Evolutionary conservation across 2,329 filamentous ascomycete genomes (phyloP), one percentile per base, ranked within the genome.

Genomic region (Xylariaceae sp.): DNA sequence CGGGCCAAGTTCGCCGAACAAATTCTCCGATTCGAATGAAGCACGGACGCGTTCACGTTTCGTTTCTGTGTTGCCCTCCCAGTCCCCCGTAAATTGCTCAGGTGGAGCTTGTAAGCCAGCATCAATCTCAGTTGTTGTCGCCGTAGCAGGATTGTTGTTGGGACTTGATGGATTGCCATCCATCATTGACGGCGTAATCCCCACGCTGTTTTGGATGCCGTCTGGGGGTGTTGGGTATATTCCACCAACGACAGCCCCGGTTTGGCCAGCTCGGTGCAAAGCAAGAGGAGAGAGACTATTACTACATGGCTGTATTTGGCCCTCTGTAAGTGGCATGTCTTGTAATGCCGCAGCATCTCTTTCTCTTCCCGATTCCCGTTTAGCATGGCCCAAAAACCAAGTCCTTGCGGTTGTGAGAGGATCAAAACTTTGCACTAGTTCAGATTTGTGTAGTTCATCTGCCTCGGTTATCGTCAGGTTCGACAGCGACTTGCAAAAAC

Each of bases 161-260:
- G 83, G 83, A 50, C 82, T 86, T 1, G 79, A 79, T 1, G 73
- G 72, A 2, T 73, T 74, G 4, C 76, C 78, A 54, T 86, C 83
- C 51, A 84, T 74, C 1, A 84, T 74, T 1, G 79, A 79, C 3
- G 81, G 79, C 0, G 80, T 80, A 5, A 78, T 74, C 2, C 76
- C 82, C 7, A 76, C 69, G 2, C 72, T 70, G 50, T 76, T 75
- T 41, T 83, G 82, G 19, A 85, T 71, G 11, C 77, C 84, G 65
- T 88, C 86, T 8, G 86, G 86, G 1, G 86, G 86, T 4, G 86
- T 89, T 6, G 84, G 86, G 65, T 89, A 89, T 70, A 89, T 83
- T 1, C 80, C 77, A 42, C 80, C 79, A 29, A 74, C 70, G 4
- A 73, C 70, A 9, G 72, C 67, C 5, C 72, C 70, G 27, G 63